Conservation (phyloP, 192 early-diverging fungal species). For the Gonapodya sp. region DNA sequence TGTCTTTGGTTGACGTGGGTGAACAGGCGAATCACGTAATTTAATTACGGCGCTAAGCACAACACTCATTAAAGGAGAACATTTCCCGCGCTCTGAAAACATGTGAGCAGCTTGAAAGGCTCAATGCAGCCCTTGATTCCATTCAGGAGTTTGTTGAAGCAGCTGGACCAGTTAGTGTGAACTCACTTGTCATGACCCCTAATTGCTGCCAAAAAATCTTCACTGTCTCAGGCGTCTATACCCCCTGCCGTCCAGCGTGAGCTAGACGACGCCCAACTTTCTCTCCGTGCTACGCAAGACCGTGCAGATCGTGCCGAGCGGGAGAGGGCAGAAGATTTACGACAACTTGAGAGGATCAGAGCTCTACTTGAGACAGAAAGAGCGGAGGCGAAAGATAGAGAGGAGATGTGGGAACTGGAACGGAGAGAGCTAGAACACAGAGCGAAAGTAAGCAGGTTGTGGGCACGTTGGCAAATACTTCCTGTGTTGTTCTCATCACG, state of each 20-base stretch:
- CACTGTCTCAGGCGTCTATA: neutral
- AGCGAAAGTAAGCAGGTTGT: neutral
- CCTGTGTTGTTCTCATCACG: no score
- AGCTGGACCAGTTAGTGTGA: neutral
- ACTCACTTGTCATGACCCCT: no score
- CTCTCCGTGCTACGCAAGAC: neutral
- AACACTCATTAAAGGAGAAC: neutral
- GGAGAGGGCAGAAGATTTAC: neutral
- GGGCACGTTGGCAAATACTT: no score
- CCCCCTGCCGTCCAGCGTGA: neutral
- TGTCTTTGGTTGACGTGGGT: neutral
- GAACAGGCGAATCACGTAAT: neutral
- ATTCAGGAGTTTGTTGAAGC: conserved; percentile 1
- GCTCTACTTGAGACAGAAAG: neutral
- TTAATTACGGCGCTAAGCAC: neutral
- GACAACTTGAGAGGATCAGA: neutral
- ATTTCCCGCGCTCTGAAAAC: neutral
- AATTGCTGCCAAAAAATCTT: no score
- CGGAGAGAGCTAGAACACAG: neutral
- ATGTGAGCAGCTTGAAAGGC: neutral
- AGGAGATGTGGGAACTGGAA: neutral
- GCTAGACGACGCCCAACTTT: neutral
- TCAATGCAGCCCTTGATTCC: neutral
- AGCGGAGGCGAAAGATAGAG: neutral
- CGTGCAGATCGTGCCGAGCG: neutral